These are phyloP conservation scores for Botrytis tulipae DNA, from an alignment of 2,329 filamentous ascomycete species.

Conservation along the genomic window DNA sequence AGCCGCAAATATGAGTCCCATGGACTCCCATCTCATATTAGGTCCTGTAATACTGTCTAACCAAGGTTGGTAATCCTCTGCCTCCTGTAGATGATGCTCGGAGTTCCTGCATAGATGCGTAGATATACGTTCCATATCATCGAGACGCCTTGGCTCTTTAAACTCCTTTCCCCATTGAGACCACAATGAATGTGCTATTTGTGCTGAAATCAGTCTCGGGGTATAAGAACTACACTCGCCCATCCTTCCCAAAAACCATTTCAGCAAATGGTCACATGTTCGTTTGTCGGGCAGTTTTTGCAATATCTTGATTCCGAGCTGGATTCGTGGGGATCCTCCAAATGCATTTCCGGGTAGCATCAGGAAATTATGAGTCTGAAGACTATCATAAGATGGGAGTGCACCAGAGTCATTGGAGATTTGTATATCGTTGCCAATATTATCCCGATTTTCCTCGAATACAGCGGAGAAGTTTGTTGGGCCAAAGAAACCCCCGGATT, in stretches of 20 bases:
- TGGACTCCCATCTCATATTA: slow-evolving; percentile 38
- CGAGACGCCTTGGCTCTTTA: slow-evolving; percentile 27
- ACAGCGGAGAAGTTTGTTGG: slow-evolving; percentile 39
- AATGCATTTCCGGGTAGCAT: slow-evolving; percentile 31
- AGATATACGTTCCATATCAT: slow-evolving; percentile 32
- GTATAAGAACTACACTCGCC: slow-evolving; percentile 23
- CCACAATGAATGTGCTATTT: slow-evolving; percentile 31
- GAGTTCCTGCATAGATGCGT: slow-evolving; percentile 36
- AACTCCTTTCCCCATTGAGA: slow-evolving; percentile 29
- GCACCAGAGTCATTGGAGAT: slow-evolving; percentile 33
- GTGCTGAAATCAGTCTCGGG: slow-evolving; percentile 25
- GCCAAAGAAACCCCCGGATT: slow-evolving; percentile 30
- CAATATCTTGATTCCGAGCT: slow-evolving; percentile 33
- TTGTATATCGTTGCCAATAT: slow-evolving; percentile 32
- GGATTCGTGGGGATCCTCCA: slow-evolving; percentile 30
- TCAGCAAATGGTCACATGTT: slow-evolving; percentile 34
- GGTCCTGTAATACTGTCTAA: slow-evolving; percentile 31
- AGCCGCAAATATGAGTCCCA: slow-evolving; percentile 34
- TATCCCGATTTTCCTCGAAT: slow-evolving; percentile 35
- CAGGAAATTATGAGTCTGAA: slow-evolving; percentile 35
- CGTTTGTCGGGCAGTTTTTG: slow-evolving; percentile 32
- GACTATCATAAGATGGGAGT: slow-evolving; percentile 27
- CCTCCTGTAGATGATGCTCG: slow-evolving; percentile 32
- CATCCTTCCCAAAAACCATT: slow-evolving; percentile 29
- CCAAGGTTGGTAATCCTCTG: slow-evolving; percentile 35